These are phyloP conservation scores for Ajuga reptans DNA, from an alignment of 305 asterid species.

Conservation along the genomic window DNA sequence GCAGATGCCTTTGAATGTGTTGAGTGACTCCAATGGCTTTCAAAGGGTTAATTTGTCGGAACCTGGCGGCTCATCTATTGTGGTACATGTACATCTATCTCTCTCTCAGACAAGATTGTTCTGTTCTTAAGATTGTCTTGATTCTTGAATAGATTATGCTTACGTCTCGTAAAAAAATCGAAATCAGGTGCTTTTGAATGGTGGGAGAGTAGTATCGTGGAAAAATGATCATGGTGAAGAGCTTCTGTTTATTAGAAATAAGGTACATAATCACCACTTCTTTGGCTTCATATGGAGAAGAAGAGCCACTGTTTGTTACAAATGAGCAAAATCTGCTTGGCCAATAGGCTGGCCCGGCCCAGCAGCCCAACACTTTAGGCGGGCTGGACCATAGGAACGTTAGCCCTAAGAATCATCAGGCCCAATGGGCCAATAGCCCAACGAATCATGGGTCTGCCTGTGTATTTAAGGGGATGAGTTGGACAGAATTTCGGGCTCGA, in stretches of 20 bases:
- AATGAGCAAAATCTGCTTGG: too few relatives aligned
- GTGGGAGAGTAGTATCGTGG: conserved; percentile 56
- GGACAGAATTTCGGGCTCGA: too few relatives aligned
- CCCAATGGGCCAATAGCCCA: too few relatives aligned
- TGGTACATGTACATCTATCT: conserved; percentile 14
- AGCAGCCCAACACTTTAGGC: too few relatives aligned
- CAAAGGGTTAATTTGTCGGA: conserved; percentile 27
- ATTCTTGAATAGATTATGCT: too few relatives aligned
- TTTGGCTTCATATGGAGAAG: neutral
- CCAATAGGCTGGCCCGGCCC: too few relatives aligned
- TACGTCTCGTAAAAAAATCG: neutral
- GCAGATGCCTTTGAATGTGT: conserved; percentile 29
- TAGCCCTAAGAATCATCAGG: too few relatives aligned
- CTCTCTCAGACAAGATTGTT: neutral
- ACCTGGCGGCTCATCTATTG: conserved; percentile 21
- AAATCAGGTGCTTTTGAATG: conserved; percentile 40
- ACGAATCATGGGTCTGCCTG: too few relatives aligned
- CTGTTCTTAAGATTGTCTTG: neutral
- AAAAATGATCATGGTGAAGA: conserved; percentile 45
- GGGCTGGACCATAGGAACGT: too few relatives aligned
- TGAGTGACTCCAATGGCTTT: conserved; percentile 24
- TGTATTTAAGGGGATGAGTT: too few relatives aligned
- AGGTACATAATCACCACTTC: conserved; percentile 25
- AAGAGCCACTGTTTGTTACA: too few relatives aligned
- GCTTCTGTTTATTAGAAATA: conserved; percentile 39